Evolutionary conservation across 495 filamentous ascomycete genomes (phyloP).

Genomic region (Penicillium maclennaniae): DNA sequence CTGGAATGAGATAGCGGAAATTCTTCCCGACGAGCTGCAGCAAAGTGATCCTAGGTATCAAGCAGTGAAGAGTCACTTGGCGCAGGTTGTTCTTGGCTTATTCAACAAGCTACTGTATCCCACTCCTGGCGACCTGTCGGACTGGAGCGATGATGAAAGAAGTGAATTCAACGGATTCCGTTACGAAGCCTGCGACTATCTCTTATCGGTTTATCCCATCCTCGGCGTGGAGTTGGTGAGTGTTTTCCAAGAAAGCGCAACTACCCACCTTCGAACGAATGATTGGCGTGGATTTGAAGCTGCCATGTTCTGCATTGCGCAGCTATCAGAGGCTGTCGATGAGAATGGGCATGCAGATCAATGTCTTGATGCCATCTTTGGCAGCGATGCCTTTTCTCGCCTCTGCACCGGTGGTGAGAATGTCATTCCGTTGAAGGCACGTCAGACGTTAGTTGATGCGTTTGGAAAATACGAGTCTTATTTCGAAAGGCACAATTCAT

Average conservation of each 20-base stretch:
- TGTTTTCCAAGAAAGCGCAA: slow-evolving; percentile 62
- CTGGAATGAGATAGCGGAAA: slow-evolving; percentile 60
- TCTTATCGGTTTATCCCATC: slow-evolving; percentile 70
- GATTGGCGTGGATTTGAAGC: slow-evolving; percentile 80
- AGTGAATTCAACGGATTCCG: slow-evolving; percentile 73
- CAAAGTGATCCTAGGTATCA: slow-evolving; percentile 21
- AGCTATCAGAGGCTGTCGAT: slow-evolving; percentile 69
- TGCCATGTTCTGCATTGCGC: slow-evolving; percentile 71
- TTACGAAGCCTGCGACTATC: slow-evolving; percentile 74
- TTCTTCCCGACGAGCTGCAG: slow-evolving; percentile 31
- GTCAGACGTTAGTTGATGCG: slow-evolving; percentile 71
- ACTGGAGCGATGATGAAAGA: slow-evolving; percentile 70
- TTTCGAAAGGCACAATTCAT: slow-evolving; percentile 68
- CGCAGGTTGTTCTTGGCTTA: slow-evolving; percentile 34
- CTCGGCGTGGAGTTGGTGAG: slow-evolving; percentile 65
- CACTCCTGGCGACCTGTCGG: slow-evolving; percentile 23
- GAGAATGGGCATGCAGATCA: slow-evolving; percentile 63
- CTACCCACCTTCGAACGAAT: slow-evolving; percentile 51
- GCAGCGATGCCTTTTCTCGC: slow-evolving; percentile 47
- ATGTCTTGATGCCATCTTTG: slow-evolving; percentile 71
- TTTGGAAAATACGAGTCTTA: slow-evolving; percentile 78
- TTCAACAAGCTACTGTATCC: slow-evolving; percentile 42
- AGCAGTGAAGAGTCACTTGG: slow-evolving; percentile 34
- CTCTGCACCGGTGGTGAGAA: slow-evolving; percentile 50
- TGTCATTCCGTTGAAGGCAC: slow-evolving; percentile 60